Percentiles rank a stretch among this genome's conserved stretches.
Evolutionary conservation across 352 stramenopile genomes (phyloP).

Genomic region (Globisporangium lucens): DNA sequence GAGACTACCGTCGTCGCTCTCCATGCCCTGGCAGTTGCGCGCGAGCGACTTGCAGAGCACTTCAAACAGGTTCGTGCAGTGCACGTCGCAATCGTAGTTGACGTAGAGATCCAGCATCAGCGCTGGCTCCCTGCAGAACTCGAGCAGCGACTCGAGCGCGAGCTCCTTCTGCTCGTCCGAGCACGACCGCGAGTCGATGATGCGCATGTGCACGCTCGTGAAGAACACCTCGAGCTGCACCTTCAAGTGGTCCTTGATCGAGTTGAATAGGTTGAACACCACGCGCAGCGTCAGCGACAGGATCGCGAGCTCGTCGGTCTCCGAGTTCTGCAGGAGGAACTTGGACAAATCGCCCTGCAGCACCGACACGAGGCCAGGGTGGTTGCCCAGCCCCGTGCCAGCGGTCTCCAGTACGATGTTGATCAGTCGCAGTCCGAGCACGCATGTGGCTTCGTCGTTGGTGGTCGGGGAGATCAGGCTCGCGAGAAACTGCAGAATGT

Average conservation of each 20-base stretch:
- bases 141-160: conserved; percentile 92
- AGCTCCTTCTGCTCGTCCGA: conserved; percentile 85
- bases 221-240: conserved; percentile 99
- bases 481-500: conserved; percentile 93
- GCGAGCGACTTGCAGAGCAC: conserved; percentile 93
- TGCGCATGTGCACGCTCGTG: conserved; percentile 95
- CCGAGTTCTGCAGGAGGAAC: conserved; percentile 94
- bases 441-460: conserved; percentile 87
- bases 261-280: conserved; percentile 99
- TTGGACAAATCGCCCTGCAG: conserved; percentile 96
- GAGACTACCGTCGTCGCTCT: conserved; percentile 49
- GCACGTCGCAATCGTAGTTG: conserved; percentile 99
- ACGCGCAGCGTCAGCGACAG: conserved; percentile 92
- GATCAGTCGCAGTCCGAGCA: conserved; percentile 93
- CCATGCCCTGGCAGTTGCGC: conserved; percentile 80
- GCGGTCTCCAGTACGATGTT: conserved; percentile 97
- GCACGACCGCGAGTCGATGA: conserved; percentile 86
- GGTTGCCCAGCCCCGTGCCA: conserved; percentile 76
- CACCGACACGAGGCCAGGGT: conserved; percentile 83
- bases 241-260: conserved; percentile 98
- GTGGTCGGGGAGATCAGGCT: conserved; percentile 91
- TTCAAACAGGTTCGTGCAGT: conserved; percentile 99
- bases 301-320: conserved; percentile 94
- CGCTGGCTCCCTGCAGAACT: conserved; percentile 96
- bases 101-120: conserved; percentile 99